Percentiles rank a stretch among this genome's conserved stretches.
Evolutionary conservation across 305 asterid species (phyloP).

Genomic region (Rubia balearica): DNA sequence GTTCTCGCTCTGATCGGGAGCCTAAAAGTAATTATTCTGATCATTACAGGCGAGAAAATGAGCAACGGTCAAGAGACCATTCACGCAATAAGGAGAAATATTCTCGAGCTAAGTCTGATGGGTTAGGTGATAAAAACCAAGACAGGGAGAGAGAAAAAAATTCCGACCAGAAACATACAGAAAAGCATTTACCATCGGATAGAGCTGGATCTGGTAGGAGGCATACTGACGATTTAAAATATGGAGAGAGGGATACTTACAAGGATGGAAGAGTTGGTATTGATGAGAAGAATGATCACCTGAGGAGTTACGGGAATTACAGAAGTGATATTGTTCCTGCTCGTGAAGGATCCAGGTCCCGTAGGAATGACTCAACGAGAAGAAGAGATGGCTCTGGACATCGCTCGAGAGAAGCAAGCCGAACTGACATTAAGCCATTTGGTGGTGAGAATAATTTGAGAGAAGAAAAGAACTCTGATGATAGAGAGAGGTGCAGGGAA

Average conservation of each 20-base stretch:
- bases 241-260: conserved; percentile 30
- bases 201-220: conserved; percentile 51
- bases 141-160: conserved; percentile 28
- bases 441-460: conserved; percentile 30
- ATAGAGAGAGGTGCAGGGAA: conserved; percentile 32
- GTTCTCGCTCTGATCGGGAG: conserved; percentile 44
- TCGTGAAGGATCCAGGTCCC: conserved; percentile 44
- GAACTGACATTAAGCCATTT: conserved; percentile 35
- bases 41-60: conserved; percentile 44
- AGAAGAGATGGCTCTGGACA: conserved; percentile 41
- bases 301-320: conserved; percentile 33
- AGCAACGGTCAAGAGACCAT: conserved; percentile 48
- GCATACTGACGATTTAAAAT: conserved; percentile 36
- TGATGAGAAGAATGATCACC: conserved; percentile 39
- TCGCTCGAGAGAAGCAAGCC: conserved; percentile 40
- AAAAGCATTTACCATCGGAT: conserved; percentile 33
- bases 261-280: conserved; percentile 46
- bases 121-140: conserved; percentile 41
- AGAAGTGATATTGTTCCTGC: conserved; percentile 37
- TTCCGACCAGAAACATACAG: conserved; percentile 26
- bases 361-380: conserved; percentile 37
- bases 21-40: conserved; percentile 31
- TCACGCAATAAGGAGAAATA: conserved; percentile 37
- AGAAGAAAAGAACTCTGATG: conserved; percentile 42
- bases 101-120: conserved; percentile 46